Base-by-base conservation (phyloP, 2,329 filamentous ascomycete species). In the Hypoxylon sp. region DNA sequence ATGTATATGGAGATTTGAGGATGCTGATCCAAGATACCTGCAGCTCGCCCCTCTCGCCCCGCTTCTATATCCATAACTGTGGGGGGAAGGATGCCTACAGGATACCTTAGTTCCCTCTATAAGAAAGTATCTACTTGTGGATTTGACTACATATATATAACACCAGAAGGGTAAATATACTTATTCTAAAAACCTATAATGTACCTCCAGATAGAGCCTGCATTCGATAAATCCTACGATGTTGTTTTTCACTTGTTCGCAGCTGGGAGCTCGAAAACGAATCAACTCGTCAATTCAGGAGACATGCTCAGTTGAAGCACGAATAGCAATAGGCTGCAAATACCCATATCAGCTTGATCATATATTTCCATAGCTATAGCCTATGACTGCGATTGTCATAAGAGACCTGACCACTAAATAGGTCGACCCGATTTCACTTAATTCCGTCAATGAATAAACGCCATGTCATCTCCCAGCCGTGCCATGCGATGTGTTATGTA, bases 361-460 rank as follows among this genome's bases (percentile, higher is more conserved):
- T 61, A 37, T 66, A 61, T 66, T 63, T 62, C 29, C 59, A 50
- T 63, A 55, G 37, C 62, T 62, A 62, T 54, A 31, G 59, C 59
- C 55, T 63, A 67, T 64, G 61, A 54, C 54, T 67, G 61, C 44
- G 53, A 26, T 35, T 70, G 69, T 62, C 62, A 57, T 54, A 69
- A 63, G 54, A 70, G 66, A 68, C 70, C 69, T 22, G 19, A 22
- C 19, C 11, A 22, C 19, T 19, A 59, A 60, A 55, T 54, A 62
- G 65, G 73, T 24, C 67, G 48, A 53, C 62, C 66, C 63, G 63
- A 65, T 72, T 60, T 73, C 71, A 61, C 59, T 64, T 67, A 73
- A 60, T 66, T 53, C 65, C 69, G 60, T 72, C 64, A 71, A 74
- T 74, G 67, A 73, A 73, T 58, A 73, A 76, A 76, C 75, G 74